Percentiles rank a stretch among this genome's conserved stretches.
Evolutionary conservation across 73 alveolate species (phyloP).

Genomic region (Tetrahymena borealis): DNA sequence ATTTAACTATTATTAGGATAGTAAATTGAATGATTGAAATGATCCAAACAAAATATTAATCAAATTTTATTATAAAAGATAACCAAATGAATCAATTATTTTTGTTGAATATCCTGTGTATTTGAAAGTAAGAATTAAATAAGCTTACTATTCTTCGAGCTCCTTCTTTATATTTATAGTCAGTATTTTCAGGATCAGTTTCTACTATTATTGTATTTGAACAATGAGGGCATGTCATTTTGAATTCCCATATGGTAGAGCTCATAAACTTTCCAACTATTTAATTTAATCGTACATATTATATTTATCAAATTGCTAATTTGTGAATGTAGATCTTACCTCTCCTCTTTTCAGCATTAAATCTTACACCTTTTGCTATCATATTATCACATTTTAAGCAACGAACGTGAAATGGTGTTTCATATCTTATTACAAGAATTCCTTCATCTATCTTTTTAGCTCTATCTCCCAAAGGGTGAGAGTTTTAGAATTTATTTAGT

Average conservation of each 20-base stretch:
- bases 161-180: slow-evolving; percentile 27
- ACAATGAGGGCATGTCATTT: slow-evolving; percentile 39
- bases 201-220: slow-evolving; percentile 19
- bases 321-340: not conserved
- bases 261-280: slow-evolving; percentile 35
- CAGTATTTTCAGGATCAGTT: slow-evolving; percentile 47
- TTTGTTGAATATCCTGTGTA: too few relatives aligned
- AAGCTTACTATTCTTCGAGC: slow-evolving; percentile 8
- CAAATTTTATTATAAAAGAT: too few relatives aligned
- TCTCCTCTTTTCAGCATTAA: slow-evolving; percentile 15
- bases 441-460: slow-evolving; percentile 12
- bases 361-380: slow-evolving; percentile 46
- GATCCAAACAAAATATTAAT: too few relatives aligned
- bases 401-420: slow-evolving; percentile 32
- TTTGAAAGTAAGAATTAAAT: not conserved
- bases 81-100: too few relatives aligned
- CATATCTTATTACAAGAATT: slow-evolving; percentile 21
- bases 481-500: slow-evolving; percentile 3
- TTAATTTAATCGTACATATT: not conserved
- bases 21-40: too few relatives aligned
- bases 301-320: not conserved
- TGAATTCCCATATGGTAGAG: slow-evolving; percentile 33
- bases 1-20: not conserved
- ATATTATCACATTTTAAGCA: slow-evolving; percentile 25
- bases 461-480: slow-evolving; percentile 4